Conservation (phyloP, 1,284 basidiomycete genomes). For the Laetiporus sulphureus region DNA sequence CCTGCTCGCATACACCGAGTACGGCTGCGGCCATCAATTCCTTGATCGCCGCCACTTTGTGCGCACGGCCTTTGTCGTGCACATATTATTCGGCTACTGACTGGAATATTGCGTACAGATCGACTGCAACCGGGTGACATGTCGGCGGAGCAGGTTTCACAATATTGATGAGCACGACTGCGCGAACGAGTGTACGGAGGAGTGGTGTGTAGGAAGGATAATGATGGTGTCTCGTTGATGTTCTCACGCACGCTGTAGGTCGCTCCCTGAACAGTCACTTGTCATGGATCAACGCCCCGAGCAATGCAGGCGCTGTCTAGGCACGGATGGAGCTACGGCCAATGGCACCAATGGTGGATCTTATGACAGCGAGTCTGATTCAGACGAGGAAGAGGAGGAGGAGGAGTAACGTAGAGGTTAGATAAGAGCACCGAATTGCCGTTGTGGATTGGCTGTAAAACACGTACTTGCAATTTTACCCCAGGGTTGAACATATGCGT, state of each 20-base stretch:
- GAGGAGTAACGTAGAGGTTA: no score
- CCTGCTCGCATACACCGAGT: conserved; percentile 3
- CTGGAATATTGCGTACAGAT: neutral
- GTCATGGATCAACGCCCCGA: neutral
- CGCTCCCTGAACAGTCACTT: neutral
- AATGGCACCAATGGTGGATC: neutral
- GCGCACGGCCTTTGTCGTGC: neutral
- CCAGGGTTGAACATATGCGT: no score
- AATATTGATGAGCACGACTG: conserved; percentile 1
- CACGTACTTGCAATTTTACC: no score
- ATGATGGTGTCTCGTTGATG: no score
- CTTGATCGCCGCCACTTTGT: conserved; percentile 2
- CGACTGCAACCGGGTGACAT: conserved; percentile 4
- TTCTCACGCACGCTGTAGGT: neutral
- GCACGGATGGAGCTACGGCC: neutral
- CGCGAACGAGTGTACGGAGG: no score
- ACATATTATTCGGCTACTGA: neutral
- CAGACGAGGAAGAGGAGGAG: conserved; percentile 32
- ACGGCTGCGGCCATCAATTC: conserved; percentile 1
- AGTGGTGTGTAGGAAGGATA: conserved; percentile 1
- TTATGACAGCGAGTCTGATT: conserved; percentile 49
- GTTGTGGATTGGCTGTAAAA: no score
- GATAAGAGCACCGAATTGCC: no score
- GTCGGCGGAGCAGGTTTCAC: conserved; percentile 1
- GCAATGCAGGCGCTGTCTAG: conserved; percentile 1